Evolutionary conservation across 306 rosid species (phyloP), one percentile per base, ranked within the genome.

Genomic region (Biancaea sappan): DNA sequence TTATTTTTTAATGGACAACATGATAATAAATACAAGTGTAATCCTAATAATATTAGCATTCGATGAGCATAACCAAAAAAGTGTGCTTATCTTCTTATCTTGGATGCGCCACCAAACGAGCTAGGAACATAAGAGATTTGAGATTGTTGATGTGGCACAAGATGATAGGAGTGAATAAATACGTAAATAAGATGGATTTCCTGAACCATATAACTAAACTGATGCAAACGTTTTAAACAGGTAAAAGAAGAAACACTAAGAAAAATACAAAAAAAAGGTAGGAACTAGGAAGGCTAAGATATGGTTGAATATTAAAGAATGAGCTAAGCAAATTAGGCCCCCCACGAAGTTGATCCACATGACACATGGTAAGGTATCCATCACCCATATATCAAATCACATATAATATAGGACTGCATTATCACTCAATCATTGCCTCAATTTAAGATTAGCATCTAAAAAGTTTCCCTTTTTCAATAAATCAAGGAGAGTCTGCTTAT

Each of bases 221-320:
- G 57, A 71, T 48, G 21, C 40, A 61, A 71, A 53, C 64, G 62
- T 66, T 66, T 54, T 16, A 54, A 75, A 57, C 35, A 64, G 59
- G 66, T 56, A 47, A 71, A 71, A 58, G 19, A 67, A 35, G n/a
- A n/a, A n/a, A n/a, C n/a, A n/a, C 0, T 4, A 1, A 7, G 64
- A 74, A 77, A 48, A 51, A 34, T 15, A 73, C 25, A 12, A 25
- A 65, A 56, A 10, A 13, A 1, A 8, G 19, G 6, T 5, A 29
- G 1, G 31, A 44, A 46, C 35, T 52, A n/a, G 26, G 43, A 69
- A 29, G 77, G 70, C 22, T 32, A 65, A 77, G 85, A 80, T 80
- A 77, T 80, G 82, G 75, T 80, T 77, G 76, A 84, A 84, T n/a
- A n/a, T 54, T 69, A 77, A 84, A 80, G 82, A 24, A 64, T 73